Conservation (phyloP, 768 basidiomycete genomes). For the Suillus brevipes region DNA sequence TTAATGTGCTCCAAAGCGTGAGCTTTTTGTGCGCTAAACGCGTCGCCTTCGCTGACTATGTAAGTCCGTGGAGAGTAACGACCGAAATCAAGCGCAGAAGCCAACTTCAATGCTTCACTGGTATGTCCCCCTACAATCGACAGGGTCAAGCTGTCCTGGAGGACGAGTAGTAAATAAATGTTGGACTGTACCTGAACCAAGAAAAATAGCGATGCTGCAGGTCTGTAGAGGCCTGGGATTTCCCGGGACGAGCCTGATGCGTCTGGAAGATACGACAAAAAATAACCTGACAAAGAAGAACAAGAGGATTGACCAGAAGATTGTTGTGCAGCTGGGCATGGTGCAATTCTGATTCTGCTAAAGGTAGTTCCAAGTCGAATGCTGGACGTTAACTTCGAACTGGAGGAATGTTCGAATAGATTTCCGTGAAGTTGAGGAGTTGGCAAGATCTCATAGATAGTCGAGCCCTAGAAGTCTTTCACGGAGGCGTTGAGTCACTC, state of each 20-base stretch:
- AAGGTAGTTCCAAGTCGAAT: not conserved
- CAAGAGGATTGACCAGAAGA: not conserved
- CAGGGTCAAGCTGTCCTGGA: slow-evolving; percentile 14
- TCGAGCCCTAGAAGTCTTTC: not conserved
- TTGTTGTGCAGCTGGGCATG: not conserved
- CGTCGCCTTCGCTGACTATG: slow-evolving; percentile 79
- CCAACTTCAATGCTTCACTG: slow-evolving; percentile 74
- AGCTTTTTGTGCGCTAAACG: slow-evolving; percentile 74
- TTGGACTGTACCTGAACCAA: slow-evolving; percentile 78
- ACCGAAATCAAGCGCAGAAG: slow-evolving; percentile 69
- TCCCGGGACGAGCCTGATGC: not conserved
- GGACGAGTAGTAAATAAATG: slow-evolving; percentile 7
- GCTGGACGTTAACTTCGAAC: not conserved
- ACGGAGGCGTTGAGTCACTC: not conserved
- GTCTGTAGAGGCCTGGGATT: slow-evolving; percentile 14
- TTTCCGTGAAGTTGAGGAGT: not conserved
- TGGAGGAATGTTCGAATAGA: not conserved
- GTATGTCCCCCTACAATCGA: slow-evolving; percentile 83
- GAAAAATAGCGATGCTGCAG: slow-evolving; percentile 75
- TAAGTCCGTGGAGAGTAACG: slow-evolving; percentile 81
- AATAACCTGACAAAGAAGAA: not conserved
- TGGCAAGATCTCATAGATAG: not conserved
- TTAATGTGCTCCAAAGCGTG: slow-evolving; percentile 54
- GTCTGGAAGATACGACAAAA: not conserved
- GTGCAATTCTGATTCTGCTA: not conserved